A percentile compares a stretch with the other conserved stretches of the same genome.
phyloP scores from a whole-genome alignment of 1,284 basidiomycete species.

The Apiotrichum siamense region DNA sequence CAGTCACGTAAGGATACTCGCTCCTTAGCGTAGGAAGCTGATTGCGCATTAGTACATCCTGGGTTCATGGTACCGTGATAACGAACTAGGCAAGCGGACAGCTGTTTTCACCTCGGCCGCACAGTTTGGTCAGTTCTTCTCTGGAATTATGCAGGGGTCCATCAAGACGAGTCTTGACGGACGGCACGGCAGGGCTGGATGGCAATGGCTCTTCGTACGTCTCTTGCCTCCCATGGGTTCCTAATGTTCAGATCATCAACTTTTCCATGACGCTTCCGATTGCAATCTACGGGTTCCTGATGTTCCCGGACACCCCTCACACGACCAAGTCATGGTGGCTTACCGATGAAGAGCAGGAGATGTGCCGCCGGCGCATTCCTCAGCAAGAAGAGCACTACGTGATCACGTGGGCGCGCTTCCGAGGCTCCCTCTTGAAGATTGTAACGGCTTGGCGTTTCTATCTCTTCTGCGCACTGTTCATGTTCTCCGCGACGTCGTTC shows the following conservation, averaged over 20 bases:
- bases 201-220: constrained; percentile 33
- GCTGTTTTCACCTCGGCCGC: constrained; percentile 38
- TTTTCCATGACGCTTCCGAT: constrained; percentile 35
- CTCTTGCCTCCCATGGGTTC: background rate
- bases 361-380: constrained; percentile 28
- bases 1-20: constrained; percentile 15
- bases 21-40: background rate
- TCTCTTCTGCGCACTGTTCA: constrained; percentile 36
- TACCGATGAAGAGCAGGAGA: constrained; percentile 28
- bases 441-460: constrained; percentile 29
- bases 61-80: constrained; percentile 41
- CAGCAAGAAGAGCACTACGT: constrained; percentile 21
- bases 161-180: constrained; percentile 33
- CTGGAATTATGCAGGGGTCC: constrained; percentile 40
- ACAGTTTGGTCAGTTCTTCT: constrained; percentile 38
- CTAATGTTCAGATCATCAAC: constrained; percentile 19
- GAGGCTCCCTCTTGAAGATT: constrained; percentile 18
- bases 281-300: constrained; percentile 37
- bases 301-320: constrained; percentile 40
- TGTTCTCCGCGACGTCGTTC: constrained; percentile 24
- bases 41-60: constrained; percentile 31
- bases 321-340: constrained; percentile 38
- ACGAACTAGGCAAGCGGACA: constrained; percentile 38
- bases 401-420: constrained; percentile 25
- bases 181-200: constrained; percentile 23